Evolutionary conservation across 2,329 filamentous ascomycete species (phyloP).

Genomic region (Penicillium capsulatum): DNA sequence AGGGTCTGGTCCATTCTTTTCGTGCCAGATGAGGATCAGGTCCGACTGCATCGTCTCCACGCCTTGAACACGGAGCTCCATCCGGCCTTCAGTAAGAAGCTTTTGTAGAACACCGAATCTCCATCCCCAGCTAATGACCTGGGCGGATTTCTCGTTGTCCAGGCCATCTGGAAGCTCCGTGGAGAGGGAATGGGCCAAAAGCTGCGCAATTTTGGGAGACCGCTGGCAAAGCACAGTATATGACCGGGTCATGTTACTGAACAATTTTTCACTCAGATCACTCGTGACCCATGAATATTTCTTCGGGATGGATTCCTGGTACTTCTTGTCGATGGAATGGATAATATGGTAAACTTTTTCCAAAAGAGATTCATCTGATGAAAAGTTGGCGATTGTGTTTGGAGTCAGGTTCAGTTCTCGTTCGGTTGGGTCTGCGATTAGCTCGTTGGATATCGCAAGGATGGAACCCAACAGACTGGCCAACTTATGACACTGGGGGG

Average conservation of each 20-base stretch:
- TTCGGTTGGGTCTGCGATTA: too few relatives aligned
- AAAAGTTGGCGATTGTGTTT: too few relatives aligned
- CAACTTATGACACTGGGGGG: too few relatives aligned
- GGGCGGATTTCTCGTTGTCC: slow-evolving; percentile 25
- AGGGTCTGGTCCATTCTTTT: slow-evolving; percentile 47
- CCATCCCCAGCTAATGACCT: slow-evolving; percentile 54
- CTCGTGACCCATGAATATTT: slow-evolving; percentile 42
- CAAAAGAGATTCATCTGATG: slow-evolving; percentile 14
- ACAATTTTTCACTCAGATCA: slow-evolving; percentile 39
- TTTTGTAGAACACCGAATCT: slow-evolving; percentile 64
- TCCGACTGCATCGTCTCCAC: slow-evolving; percentile 69
- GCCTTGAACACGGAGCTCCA: slow-evolving; percentile 81
- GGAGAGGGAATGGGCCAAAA: slow-evolving; percentile 36
- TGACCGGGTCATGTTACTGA: slow-evolving; percentile 30
- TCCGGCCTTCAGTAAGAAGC: slow-evolving; percentile 76
- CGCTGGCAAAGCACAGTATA: slow-evolving; percentile 31
- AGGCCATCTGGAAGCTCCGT: slow-evolving; percentile 32
- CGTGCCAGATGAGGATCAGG: slow-evolving; percentile 63
- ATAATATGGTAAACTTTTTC: slow-evolving; percentile 29
- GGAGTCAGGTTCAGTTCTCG: too few relatives aligned
- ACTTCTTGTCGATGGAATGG: slow-evolving; percentile 33
- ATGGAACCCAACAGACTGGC: too few relatives aligned
- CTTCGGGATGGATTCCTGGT: slow-evolving; percentile 40
- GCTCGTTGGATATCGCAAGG: too few relatives aligned
- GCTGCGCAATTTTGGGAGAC: slow-evolving; percentile 30